Evolutionary conservation across 2,329 filamentous ascomycete genomes (phyloP), one percentile per base, ranked within the genome.

Genomic region (Apiospora arundinis): DNA sequence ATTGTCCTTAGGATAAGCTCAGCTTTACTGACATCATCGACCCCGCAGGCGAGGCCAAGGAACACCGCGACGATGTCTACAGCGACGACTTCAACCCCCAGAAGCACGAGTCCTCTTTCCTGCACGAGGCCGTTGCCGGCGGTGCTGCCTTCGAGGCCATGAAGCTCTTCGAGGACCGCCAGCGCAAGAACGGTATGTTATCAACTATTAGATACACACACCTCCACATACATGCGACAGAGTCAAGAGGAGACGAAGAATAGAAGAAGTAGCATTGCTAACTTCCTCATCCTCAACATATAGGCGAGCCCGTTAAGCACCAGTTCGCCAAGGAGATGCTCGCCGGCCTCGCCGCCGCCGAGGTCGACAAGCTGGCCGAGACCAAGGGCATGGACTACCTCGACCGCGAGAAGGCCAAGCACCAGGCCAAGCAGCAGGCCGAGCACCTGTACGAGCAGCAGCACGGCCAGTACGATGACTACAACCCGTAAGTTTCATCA

Each of bases 111-210:
- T 85, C 87, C 76, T 88, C 88, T 79, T 83, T 93, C 78, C 88
- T 88, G 76, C 93, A 95, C 83, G 93, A 96, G 84, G 79, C 93
- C 67, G 80, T 95, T 70, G 93, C 91, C 74, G 92, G 92, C 74
- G 93, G 90, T 71, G 93, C 93, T 71, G 90, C 92, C 73, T 95
- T 95, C 80, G 91, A 90, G 74, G 93, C 91, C 77, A 92, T 95
- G 88, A 94, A 94, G 86, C 85, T 91, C 28, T 95, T 91, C 77
- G 93, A 95, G 83, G 91, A 95, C 81, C 86, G 89, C 77, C 92
- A 95, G 84, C 91, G 92, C 78, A 85, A 83, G 71, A 86, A 93
- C 80, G 93, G 32, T 32, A 32, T 32, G 32, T 32, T 6, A 32
- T 32, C 32, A 32, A 6, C 3, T 32, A 32, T 4, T 32, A 32